Conservation (phyloP, 257 asterid genomes). For the Ehretia macrophylla region DNA sequence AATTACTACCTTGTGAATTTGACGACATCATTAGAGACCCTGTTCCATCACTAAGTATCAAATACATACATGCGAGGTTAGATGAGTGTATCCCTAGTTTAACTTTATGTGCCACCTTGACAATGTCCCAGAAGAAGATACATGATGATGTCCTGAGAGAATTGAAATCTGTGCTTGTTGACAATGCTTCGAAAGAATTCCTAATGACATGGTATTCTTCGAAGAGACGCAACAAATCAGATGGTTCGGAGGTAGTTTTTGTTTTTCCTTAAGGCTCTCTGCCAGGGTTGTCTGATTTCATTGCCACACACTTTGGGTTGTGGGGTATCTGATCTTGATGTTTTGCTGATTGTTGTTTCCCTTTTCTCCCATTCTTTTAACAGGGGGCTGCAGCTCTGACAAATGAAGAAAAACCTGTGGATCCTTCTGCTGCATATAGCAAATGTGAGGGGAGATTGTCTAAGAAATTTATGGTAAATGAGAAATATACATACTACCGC, state of each 20-base stretch:
- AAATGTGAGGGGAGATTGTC: constrained; percentile 28
- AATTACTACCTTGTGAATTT: constrained; percentile 52
- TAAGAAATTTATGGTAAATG: constrained; percentile 36
- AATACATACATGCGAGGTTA: constrained; percentile 27
- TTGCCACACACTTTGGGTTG: not conserved
- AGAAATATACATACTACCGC: constrained; percentile 51
- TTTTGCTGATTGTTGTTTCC: not conserved
- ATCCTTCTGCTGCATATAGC: constrained; percentile 8
- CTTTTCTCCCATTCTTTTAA: constrained; percentile 15
- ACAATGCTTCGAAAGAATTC: constrained; percentile 40
- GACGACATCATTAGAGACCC: constrained; percentile 30
- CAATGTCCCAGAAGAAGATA: constrained; percentile 56
- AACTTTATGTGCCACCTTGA: constrained; percentile 48
- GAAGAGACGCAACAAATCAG: constrained; percentile 28
- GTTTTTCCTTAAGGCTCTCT: not conserved
- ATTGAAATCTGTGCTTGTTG: constrained; percentile 41
- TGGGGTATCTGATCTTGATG: not conserved
- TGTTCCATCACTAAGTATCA: constrained; percentile 34
- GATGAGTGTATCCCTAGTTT: constrained; percentile 34
- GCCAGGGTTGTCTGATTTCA: too few relatives aligned
- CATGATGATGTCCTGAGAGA: constrained; percentile 53
- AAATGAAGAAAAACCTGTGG: constrained; percentile 29
- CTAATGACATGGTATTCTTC: constrained; percentile 19
- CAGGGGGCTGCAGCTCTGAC: constrained; percentile 31
- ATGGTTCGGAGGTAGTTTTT: constrained; percentile 37